Evolutionary conservation across 73 alveolate species (phyloP), one percentile per base, ranked within the genome.

Genomic region (Diophrys appendiculata): DNA sequence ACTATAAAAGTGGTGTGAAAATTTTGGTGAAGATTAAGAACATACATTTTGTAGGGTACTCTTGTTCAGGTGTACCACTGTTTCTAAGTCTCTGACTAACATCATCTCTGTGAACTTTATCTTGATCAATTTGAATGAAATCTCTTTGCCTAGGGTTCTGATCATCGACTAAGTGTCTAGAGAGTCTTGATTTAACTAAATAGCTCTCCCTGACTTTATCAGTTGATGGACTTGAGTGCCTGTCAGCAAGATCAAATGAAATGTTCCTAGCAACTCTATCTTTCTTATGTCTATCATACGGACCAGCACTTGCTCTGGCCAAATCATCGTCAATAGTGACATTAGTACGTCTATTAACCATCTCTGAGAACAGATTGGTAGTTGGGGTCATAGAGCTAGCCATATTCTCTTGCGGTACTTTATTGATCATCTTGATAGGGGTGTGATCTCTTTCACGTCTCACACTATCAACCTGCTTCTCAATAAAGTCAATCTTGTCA

Each of bases 381-480:
- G 78, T 30, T 5, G 78, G 78, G 2, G 78, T 70, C 78, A 70
- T 70, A 14, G 78, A 29, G 34, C 78, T 70, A 1, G 67, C n/a
- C 3, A 70, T 11, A 26, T 70, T 70, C 29, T 70, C 67, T 33
- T 18, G 11, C 1, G 34, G 33, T 1, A 70, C 78, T 30, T 70
- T 70, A 30, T 70, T 70, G 22, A 0, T n/a, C 18, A 70, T 11
- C 23, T 33, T 29, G 2, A 70, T 29, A 24, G 78, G 78, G n/a
- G 78, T 70, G 31, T 64, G 72, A 2, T 26, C 67, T 1, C 28
- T 11, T 1, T 33, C 55, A 70, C n/a, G 18, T 31, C 55, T 70
- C 65, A 70, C 22, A n/a, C 78, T 67, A 3, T 70, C 68, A 13
- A 70, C 68, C 28, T 70, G 68, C n/a, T 70, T 29, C n/a, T 70